A percentile compares a stretch with the other conserved stretches of the same genome.
Evolutionary conservation across 345 rosid species (phyloP).

Genomic region (Moringa oleifera): DNA sequence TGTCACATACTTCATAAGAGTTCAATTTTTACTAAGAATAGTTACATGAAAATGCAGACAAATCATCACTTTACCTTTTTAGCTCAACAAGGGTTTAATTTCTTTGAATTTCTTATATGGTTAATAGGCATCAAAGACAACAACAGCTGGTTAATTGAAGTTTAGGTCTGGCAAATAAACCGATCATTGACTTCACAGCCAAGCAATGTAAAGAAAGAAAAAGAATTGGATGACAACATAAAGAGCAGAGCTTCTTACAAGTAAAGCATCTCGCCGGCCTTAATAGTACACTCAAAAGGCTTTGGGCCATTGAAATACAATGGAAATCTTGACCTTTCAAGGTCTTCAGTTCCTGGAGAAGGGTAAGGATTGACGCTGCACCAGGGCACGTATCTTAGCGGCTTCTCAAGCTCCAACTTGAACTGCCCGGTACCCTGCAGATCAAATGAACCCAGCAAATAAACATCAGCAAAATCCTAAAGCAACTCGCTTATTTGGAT

Average conservation of each 20-base stretch:
- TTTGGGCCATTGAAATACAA: constrained; percentile 72
- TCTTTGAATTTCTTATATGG: no score
- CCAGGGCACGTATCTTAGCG: constrained; percentile 67
- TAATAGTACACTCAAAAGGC: constrained; percentile 67
- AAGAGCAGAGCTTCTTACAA: constrained; percentile 46
- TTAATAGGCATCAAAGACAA: no score
- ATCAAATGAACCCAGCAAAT: constrained; percentile 7
- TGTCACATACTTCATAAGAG: no score
- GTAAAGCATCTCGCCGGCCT: constrained; percentile 82
- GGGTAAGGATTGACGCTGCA: constrained; percentile 78
- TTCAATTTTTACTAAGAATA: no score
- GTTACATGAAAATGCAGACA: no score
- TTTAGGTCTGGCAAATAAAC: no score
- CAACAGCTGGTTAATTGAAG: no score
- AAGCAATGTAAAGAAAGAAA: not conserved
- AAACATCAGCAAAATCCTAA: no score
- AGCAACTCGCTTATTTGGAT: no score
- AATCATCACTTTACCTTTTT: no score
- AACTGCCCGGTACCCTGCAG: constrained; percentile 47
- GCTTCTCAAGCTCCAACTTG: constrained; percentile 59
- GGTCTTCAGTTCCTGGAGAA: constrained; percentile 31
- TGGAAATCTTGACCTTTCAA: constrained; percentile 52
- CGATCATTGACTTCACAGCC: not conserved
- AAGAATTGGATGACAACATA: not conserved
- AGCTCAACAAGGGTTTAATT: no score